Evolutionary conservation across 164 flowering plant genomes (phyloP).

Genomic region (Houttuynia cordata): DNA sequence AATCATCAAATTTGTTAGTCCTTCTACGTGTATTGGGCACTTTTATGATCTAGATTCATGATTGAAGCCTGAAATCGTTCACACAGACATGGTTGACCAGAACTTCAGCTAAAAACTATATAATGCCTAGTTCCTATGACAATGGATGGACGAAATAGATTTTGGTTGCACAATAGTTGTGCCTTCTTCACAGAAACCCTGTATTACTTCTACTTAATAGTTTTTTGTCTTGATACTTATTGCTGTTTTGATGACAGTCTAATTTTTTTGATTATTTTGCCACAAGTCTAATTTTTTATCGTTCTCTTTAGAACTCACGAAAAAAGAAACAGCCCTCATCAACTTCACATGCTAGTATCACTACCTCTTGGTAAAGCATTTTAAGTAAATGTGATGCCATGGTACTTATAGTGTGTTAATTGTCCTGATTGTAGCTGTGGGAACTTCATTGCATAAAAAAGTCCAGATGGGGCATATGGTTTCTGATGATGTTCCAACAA

Average conservation of each 20-base stretch:
- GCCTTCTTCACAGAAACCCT: too few relatives aligned
- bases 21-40: not conserved
- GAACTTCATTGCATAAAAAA: not conserved
- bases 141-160: not conserved
- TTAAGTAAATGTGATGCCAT: not conserved
- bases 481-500: slow-evolving; percentile 19
- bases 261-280: too few relatives aligned
- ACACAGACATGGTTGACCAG: slow-evolving; percentile 1
- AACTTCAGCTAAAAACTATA: slow-evolving; percentile 4
- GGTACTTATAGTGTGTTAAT: not conserved
- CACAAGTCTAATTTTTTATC: not conserved
- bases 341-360: not conserved
- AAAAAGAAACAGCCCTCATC: not conserved
- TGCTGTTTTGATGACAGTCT: too few relatives aligned
- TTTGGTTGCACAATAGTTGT: not conserved
- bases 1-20: too few relatives aligned
- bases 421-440: not conserved
- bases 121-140: not conserved
- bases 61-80: not conserved
- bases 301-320: too few relatives aligned
- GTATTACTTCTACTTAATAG: not conserved
- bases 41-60: not conserved
- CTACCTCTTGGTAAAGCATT: too few relatives aligned
- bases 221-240: not conserved
- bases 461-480: slow-evolving; percentile 20